Conservation (phyloP, 805 yeast genomes). For the Wickerhamomyces hampshirensis region DNA sequence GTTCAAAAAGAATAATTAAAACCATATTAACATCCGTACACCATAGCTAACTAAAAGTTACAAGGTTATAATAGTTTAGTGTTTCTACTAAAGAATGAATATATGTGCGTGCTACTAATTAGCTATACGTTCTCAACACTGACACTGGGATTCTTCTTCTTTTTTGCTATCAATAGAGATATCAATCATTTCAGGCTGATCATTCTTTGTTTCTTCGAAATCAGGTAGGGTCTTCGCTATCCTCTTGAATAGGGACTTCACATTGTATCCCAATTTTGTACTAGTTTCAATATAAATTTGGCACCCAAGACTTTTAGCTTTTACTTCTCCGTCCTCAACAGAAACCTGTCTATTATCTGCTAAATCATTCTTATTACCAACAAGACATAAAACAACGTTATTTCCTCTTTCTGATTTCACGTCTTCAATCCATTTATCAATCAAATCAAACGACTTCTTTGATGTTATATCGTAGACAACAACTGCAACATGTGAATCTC, state of each 20-base stretch:
- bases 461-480: constrained; percentile 92
- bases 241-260: constrained; percentile 81
- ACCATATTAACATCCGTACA: no score
- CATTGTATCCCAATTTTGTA: constrained; percentile 92
- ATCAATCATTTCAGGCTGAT: constrained; percentile 25
- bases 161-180: constrained; percentile 19
- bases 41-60: no score
- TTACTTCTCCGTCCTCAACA: constrained; percentile 76
- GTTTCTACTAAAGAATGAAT: no score
- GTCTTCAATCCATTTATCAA: constrained; percentile 91
- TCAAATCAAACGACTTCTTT: constrained; percentile 75
- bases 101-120: no score
- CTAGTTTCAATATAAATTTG: constrained; percentile 87
- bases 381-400: constrained; percentile 83
- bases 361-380: constrained; percentile 88
- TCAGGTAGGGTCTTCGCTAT: constrained; percentile 92
- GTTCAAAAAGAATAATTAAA: no score
- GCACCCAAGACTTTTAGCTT: constrained; percentile 68
- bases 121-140: constrained; percentile 12
- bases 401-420: constrained; percentile 90
- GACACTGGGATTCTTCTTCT: constrained; percentile 22
- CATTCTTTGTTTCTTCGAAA: constrained; percentile 38
- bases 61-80: no score
- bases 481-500: constrained; percentile 97
- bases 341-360: constrained; percentile 77